phyloP scores from a whole-genome alignment of 768 basidiomycete genomes.

The Tephrocybe sp. region DNA sequence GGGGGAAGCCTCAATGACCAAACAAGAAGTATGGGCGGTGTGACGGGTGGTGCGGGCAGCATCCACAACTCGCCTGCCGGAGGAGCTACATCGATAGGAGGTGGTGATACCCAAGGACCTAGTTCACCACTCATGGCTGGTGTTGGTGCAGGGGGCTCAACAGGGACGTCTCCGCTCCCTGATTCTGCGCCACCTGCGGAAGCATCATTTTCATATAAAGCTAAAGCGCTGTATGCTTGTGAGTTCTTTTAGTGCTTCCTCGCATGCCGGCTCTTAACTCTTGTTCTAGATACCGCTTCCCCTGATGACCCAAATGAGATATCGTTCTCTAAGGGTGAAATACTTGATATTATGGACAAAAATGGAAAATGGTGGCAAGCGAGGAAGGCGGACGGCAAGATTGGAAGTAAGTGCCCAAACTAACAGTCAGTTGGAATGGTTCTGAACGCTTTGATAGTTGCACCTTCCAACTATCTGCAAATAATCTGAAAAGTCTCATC shows the following conservation, averaged over 20 bases:
- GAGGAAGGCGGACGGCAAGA: conserved; percentile 68
- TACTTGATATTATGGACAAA: conserved; percentile 91
- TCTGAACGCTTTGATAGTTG: conserved; percentile 47
- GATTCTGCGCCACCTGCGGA: conserved; percentile 36
- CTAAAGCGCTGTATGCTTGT: conserved; percentile 92
- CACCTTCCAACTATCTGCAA: conserved; percentile 85
- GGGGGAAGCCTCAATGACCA: conserved; percentile 41
- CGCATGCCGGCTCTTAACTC: conserved; percentile 20
- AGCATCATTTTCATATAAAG: conserved; percentile 60
- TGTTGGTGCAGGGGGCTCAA: conserved; percentile 53
- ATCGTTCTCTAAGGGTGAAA: conserved; percentile 88
- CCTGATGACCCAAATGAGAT: conserved; percentile 96
- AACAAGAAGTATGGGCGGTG: conserved; percentile 35
- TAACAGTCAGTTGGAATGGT: background rate
- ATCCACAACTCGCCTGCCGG: conserved; percentile 48
- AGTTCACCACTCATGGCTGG: conserved; percentile 71
- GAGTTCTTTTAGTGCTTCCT: conserved; percentile 27
- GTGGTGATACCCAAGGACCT: conserved; percentile 47
- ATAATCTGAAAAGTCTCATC: conserved; percentile 50
- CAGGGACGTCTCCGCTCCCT: conserved; percentile 20
- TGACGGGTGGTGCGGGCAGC: conserved; percentile 48
- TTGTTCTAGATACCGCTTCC: conserved; percentile 78
- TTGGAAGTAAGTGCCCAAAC: conserved; percentile 69
- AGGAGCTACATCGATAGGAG: conserved; percentile 42
- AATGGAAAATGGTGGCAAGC: conserved; percentile 95